These are phyloP conservation scores for Xylaria sp. DNA, from an alignment of 2,329 filamentous ascomycete genomes.

Conservation along the genomic window DNA sequence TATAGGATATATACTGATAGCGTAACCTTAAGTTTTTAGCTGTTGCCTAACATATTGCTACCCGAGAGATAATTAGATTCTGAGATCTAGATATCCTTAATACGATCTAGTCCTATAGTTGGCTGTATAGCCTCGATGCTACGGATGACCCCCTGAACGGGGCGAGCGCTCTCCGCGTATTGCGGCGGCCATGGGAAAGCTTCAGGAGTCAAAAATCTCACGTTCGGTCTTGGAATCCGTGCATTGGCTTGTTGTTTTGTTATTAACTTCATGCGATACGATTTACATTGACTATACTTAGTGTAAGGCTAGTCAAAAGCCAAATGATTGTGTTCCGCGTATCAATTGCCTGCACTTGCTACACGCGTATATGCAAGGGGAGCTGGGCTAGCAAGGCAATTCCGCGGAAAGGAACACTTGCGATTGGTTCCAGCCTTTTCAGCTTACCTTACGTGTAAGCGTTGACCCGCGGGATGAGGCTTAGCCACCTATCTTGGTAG, in stretches of 20 bases:
- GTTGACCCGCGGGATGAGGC: neutral
- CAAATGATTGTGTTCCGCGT: constrained; percentile 6
- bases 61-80: neutral
- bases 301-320: neutral
- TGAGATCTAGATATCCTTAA: neutral
- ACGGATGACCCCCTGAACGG: constrained; percentile 2
- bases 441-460: neutral
- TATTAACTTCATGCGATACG: neutral
- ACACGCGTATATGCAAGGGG: constrained; percentile 15
- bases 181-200: neutral
- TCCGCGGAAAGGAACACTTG: constrained; percentile 27
- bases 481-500: neutral
- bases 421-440: constrained; percentile 18
- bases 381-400: constrained; percentile 4
- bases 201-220: neutral
- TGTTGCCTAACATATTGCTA: neutral
- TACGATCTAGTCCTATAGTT: neutral
- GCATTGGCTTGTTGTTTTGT: too few species aligned
- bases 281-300: neutral
- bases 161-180: constrained; percentile 21
- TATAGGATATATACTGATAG: neutral
- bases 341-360: neutral
- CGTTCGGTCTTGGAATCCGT: too few species aligned
- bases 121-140: constrained; percentile 12
- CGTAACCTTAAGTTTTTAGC: neutral